Evolutionary conservation across 345 rosid species (phyloP).

Genomic region (Sonneratia alba): DNA sequence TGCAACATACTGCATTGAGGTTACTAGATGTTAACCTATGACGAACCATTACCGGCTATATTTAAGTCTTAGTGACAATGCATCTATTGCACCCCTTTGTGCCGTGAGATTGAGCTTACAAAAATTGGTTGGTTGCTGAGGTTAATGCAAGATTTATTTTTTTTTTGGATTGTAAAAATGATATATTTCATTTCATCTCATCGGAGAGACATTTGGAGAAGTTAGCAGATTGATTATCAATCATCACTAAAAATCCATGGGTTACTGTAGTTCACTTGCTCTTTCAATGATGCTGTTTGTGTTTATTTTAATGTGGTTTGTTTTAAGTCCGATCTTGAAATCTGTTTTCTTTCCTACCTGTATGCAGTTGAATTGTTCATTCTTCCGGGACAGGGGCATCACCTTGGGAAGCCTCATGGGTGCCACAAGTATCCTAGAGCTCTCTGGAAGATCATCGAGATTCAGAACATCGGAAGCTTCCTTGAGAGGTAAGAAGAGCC

Average conservation of each 20-base stretch:
- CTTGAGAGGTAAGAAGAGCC: constrained; percentile 26
- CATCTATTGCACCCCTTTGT: too few relatives aligned
- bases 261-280: background rate
- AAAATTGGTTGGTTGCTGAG: too few relatives aligned
- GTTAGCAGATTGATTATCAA: background rate
- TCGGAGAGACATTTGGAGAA: background rate
- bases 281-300: background rate
- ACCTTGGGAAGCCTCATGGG: constrained; percentile 77
- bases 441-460: constrained; percentile 51
- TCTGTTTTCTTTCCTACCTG: constrained; percentile 2
- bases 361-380: constrained; percentile 67
- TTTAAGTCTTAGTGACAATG: too few relatives aligned
- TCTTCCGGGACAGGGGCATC: constrained; percentile 65
- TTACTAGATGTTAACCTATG: too few relatives aligned
- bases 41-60: too few relatives aligned
- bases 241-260: background rate
- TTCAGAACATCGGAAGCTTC: constrained; percentile 30
- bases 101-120: too few relatives aligned
- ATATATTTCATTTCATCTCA: background rate
- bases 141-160: too few relatives aligned
- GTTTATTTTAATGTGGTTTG: background rate
- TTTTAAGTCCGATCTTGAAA: too few relatives aligned
- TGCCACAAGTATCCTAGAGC: constrained; percentile 48
- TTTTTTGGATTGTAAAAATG: too few relatives aligned
- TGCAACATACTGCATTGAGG: too few relatives aligned